Evolutionary conservation across 306 rosid species (phyloP), one percentile per base, ranked within the genome.

Genomic region (Quercus suber): DNA sequence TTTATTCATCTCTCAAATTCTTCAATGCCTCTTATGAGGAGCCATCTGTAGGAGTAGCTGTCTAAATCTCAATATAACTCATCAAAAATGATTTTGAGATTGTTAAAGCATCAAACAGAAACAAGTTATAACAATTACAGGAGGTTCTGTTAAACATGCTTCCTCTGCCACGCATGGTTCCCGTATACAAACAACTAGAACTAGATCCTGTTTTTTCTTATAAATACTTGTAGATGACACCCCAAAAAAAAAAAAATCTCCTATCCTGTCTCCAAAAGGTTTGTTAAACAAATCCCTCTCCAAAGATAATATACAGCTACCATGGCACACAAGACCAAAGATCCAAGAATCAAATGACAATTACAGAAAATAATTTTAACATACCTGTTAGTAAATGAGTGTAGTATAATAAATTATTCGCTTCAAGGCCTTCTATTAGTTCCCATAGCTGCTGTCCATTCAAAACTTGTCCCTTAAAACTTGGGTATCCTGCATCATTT

Each of bases 401-500:
- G 76, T 92, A 92, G 88, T 88, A 89, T 78, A 90, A 76, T 73
- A 92, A 80, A 75, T 92, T 83, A 89, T 92, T 92, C 31, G 82
- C 86, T 86, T 82, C 87, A 69, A 92, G 97, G 86, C 97, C 97
- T 84, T 90, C 88, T 75, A 90, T 74, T 59, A 90, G 65, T 17
- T 90, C 94, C 87, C 97, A 89, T 23, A 92, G 88, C 75, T 92
- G 90, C 80, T 83, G 75, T 78, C 97, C 97, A 76, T 92, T 88
- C 86, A 92, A 88, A 82, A 92, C 96, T 82, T 92, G 96, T 73
- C 97, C 97, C 88, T 88, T 92, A 86, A 92, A 89, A 57, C 89
- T 86, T 69, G 97, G 97, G 82, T 92, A 92, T 60, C 97, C 97
- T 92, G 89, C 90, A 87, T 56, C 2, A 80, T 59, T 59, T 76